Evolutionary conservation across 805 yeast genomes (phyloP), one percentile per base, ranked within the genome.

Genomic region (Deakozyma indianensis): DNA sequence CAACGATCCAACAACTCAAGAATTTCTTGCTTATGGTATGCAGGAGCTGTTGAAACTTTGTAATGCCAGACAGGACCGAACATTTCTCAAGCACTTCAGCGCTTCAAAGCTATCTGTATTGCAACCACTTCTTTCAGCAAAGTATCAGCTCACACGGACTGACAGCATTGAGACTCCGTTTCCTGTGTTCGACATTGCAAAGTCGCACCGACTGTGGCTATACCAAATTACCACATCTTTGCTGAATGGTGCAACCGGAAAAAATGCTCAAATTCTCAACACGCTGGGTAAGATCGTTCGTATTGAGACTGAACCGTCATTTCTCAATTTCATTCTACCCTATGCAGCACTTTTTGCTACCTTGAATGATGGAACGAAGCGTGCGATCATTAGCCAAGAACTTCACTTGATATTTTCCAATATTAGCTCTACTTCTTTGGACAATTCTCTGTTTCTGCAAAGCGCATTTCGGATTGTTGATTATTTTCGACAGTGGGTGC

Each of bases 21-120:
- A 83, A 47, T 83, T 81, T 56, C 70, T 87, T 28, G 95, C 96
- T 0, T 82, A 75, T 60, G 82, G 90, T 0, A 84, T 92, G 75
- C 99, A 92, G 59, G 92, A 86, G 50, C 78, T 80, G 43, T 63
- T 92, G 44, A 77, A 77, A 51, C 71, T 77, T 15, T 69, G 86
- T 56, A 20, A n/a, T 32, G 38, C 38, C 11, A 32, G 16, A n/a
- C 7, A 32, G 16, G 38, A 32, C 4, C 51, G 59, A 11, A 51
- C 56, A 3, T 64, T 78, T 1, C 83, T 94, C 94, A 63, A 68
- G 15, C 67, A 66, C 45, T 75, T 86, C 47, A 74, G 75, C 48
- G 81, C 76, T 32, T 67, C 78, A 24, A 73, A 94, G 1, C 77
- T 74, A 53, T 74, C 87, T 0, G 83, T 92, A 0, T 65, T 88